phyloP scores from a whole-genome alignment of 495 filamentous ascomycete species.

The Physcia stellaris region DNA sequence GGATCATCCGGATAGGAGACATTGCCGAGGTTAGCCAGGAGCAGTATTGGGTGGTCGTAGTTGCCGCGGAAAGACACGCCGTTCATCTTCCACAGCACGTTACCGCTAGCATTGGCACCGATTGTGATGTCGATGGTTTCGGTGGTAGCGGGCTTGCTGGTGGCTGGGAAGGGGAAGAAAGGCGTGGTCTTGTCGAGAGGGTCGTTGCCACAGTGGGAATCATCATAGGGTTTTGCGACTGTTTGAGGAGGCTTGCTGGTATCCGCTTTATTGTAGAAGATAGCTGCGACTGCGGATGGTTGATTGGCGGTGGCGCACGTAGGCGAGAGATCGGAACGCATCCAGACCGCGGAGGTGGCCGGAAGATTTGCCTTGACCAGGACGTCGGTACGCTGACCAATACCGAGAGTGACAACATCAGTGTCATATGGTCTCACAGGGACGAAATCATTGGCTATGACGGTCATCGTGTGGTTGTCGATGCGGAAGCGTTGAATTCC shows the following conservation, averaged over 20 bases:
- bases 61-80: conserved; percentile 38
- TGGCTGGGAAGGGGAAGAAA: conserved; percentile 34
- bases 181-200: conserved; percentile 36
- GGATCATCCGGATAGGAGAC: conserved; percentile 29
- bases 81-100: conserved; percentile 44
- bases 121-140: conserved; percentile 36
- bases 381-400: conserved; percentile 30
- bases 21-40: conserved; percentile 38
- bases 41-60: conserved; percentile 45
- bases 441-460: conserved; percentile 35
- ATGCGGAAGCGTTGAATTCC: conserved; percentile 28
- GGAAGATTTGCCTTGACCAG: conserved; percentile 21
- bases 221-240: conserved; percentile 4
- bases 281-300: conserved; percentile 20
- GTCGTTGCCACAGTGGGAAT: conserved; percentile 30
- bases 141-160: conserved; percentile 30
- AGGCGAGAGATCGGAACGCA: conserved; percentile 20
- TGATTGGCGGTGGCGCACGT: conserved; percentile 7
- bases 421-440: background rate
- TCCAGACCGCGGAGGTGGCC: conserved; percentile 21
- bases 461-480: conserved; percentile 24
- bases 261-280: conserved; percentile 29
- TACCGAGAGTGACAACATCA: background rate
- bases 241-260: conserved; percentile 10
- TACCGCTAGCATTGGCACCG: conserved; percentile 34